Percentiles rank a stretch among this genome's conserved stretches.
phyloP scores from a whole-genome alignment of 202 grass and related monocot genomes.

The Alloteropsis angusta region DNA sequence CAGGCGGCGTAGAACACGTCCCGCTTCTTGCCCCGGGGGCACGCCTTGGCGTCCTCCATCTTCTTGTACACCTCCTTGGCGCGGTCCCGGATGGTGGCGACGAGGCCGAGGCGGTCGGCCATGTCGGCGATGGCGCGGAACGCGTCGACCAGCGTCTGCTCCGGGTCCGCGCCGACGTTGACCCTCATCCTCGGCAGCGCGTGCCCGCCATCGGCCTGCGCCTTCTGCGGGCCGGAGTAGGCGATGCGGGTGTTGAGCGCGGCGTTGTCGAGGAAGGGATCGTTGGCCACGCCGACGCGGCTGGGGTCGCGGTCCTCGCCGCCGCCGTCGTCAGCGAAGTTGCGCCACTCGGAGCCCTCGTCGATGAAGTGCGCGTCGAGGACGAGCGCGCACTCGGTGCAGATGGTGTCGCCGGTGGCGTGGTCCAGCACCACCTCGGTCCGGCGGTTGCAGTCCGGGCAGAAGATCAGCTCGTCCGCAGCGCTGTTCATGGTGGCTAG shows the following conservation, averaged over 20 bases:
- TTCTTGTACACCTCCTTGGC: constrained; percentile 60
- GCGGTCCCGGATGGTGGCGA: constrained; percentile 36
- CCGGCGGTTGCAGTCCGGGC: constrained; percentile 34
- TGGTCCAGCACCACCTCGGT: constrained; percentile 55
- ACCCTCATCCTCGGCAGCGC: constrained; percentile 1
- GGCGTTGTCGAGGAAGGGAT: constrained; percentile 34
- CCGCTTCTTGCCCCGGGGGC: constrained; percentile 25
- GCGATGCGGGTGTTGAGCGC: constrained; percentile 31
- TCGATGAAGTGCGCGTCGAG: constrained; percentile 49
- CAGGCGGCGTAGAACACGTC: constrained; percentile 61
- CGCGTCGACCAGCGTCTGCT: constrained; percentile 24
- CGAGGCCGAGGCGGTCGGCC: constrained; percentile 52
- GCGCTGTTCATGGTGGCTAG: neutral
- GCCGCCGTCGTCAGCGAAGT: constrained; percentile 30
- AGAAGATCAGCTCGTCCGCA: constrained; percentile 9
- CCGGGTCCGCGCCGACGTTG: neutral
- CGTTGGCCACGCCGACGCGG: constrained; percentile 37
- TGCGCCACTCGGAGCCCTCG: constrained; percentile 60
- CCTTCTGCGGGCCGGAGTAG: neutral
- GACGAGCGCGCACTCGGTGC: constrained; percentile 56
- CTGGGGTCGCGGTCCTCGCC: constrained; percentile 47
- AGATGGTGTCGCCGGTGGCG: constrained; percentile 57
- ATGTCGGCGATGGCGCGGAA: constrained; percentile 44
- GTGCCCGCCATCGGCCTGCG: neutral
- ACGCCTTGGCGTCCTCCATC: constrained; percentile 39